These are phyloP conservation scores for Cyberlindnera euphorbiae DNA, from an alignment of 805 yeast species.

Conservation along the genomic window DNA sequence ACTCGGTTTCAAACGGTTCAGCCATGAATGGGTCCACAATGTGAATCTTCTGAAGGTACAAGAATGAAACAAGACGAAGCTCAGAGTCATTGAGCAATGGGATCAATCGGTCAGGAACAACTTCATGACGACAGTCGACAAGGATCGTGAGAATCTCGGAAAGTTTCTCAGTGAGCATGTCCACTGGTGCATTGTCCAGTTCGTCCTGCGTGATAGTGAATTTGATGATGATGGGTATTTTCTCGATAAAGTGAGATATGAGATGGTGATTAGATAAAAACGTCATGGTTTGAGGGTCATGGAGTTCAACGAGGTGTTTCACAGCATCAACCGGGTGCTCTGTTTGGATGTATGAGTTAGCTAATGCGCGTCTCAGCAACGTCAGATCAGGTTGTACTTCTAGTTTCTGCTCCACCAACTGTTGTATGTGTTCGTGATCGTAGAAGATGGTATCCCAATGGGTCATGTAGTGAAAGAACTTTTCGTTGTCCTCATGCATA, in stretches of 20 bases:
- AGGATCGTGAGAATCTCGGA: constrained; percentile 46
- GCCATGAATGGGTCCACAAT: constrained; percentile 51
- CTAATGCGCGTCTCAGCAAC: constrained; percentile 39
- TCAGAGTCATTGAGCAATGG: constrained; percentile 35
- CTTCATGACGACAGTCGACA: constrained; percentile 60
- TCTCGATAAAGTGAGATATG: constrained; percentile 41
- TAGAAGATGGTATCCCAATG: constrained; percentile 58
- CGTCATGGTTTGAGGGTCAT: constrained; percentile 50
- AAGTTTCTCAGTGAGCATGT: constrained; percentile 28
- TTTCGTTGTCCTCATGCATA: constrained; percentile 14
- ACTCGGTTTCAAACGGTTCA: constrained; percentile 58
- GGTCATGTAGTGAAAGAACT: constrained; percentile 39
- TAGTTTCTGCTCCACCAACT: constrained; percentile 38
- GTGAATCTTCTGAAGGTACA: constrained; percentile 60
- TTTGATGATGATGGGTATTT: constrained; percentile 48
- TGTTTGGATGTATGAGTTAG: constrained; percentile 50
- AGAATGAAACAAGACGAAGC: constrained; percentile 49
- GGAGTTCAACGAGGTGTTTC: constrained; percentile 51
- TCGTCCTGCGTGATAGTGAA: constrained; percentile 37
- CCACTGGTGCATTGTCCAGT: constrained; percentile 33
- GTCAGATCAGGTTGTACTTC: constrained; percentile 28
- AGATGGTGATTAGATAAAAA: constrained; percentile 63
- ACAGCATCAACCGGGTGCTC: constrained; percentile 62
- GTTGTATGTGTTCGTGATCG: constrained; percentile 39
- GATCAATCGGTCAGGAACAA: constrained; percentile 50